A percentile compares a stretch with the other conserved stretches of the same genome.
These are phyloP conservation scores for Pugionium dolabratum DNA, from an alignment of 345 rosid species.

Conservation along the genomic window DNA sequence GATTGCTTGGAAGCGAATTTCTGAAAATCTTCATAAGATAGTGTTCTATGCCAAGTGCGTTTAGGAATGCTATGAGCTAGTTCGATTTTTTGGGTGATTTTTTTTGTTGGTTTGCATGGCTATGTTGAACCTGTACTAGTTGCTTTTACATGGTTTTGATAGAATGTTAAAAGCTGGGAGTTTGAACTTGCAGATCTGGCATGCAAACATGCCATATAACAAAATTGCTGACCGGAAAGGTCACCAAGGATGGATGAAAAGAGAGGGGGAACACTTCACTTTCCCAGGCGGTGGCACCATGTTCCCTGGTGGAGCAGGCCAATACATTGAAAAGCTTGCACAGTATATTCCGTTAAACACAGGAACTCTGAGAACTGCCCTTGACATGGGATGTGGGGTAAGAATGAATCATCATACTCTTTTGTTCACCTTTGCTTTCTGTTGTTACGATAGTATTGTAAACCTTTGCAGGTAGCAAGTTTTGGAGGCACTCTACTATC, in stretches of 20 bases:
- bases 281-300: constrained; percentile 99
- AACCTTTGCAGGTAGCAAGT: constrained; percentile 81
- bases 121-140: too few relatives aligned
- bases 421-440: neutral
- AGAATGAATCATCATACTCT: neutral
- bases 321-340: constrained; percentile 80
- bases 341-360: constrained; percentile 73
- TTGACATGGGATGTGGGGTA: constrained; percentile 99
- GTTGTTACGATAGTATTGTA: constrained; percentile 1
- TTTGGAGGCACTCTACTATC: constrained; percentile 82
- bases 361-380: constrained; percentile 87
- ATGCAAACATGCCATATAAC: constrained; percentile 91
- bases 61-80: constrained; percentile 1
- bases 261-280: constrained; percentile 71
- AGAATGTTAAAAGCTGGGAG: neutral
- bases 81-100: neutral
- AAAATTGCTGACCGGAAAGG: constrained; percentile 98
- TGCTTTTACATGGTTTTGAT: neutral
- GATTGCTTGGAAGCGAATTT: neutral
- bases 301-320: constrained; percentile 93
- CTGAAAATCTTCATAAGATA: neutral
- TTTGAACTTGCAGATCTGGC: constrained; percentile 68
- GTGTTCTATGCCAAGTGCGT: neutral
- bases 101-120: neutral
- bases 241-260: constrained; percentile 99